Percentiles rank a stretch among this genome's conserved stretches.
Conservation (phyloP, 148 eudicot genomes). For the Vaccinium darrowii region DNA sequence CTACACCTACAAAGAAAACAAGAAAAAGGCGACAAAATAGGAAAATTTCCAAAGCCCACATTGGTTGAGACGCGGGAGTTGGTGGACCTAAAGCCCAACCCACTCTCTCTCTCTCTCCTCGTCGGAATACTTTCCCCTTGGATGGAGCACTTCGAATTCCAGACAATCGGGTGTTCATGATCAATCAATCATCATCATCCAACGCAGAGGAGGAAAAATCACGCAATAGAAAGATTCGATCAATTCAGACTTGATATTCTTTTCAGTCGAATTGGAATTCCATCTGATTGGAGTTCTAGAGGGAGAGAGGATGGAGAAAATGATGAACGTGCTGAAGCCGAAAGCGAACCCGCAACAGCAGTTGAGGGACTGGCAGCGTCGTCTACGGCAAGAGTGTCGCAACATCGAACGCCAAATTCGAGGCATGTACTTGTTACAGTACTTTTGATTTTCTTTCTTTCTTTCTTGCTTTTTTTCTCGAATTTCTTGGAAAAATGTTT, state of each 20-base stretch:
- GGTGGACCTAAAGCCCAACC: slow-evolving; percentile 8
- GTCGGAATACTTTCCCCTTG: neutral
- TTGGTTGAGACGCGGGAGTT: neutral
- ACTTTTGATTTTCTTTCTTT: neutral
- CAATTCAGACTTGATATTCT: neutral
- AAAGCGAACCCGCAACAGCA: slow-evolving; percentile 75
- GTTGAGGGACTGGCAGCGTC: slow-evolving; percentile 89
- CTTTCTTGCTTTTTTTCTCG: neutral
- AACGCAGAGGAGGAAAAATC: neutral
- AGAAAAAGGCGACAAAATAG: too few relatives aligned
- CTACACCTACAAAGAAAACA: too few relatives aligned
- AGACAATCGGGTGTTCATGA: neutral
- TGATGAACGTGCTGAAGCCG: slow-evolving; percentile 64
- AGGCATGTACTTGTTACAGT: slow-evolving; percentile 30
- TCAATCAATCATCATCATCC: slow-evolving; percentile 1
- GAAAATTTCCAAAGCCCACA: neutral
- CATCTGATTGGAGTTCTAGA: neutral
- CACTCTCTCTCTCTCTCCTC: neutral
- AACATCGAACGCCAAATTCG: slow-evolving; percentile 92
- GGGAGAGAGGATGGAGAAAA: slow-evolving; percentile 45
- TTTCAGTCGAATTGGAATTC: neutral
- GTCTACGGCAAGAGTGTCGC: slow-evolving; percentile 85
- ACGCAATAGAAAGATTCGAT: slow-evolving; percentile 14
- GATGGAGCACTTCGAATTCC: neutral
- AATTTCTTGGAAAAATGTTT: neutral